Evolutionary conservation across 2,329 filamentous ascomycete species (phyloP), one percentile per base, ranked within the genome.

Genomic region (Verticillium tricorpus): DNA sequence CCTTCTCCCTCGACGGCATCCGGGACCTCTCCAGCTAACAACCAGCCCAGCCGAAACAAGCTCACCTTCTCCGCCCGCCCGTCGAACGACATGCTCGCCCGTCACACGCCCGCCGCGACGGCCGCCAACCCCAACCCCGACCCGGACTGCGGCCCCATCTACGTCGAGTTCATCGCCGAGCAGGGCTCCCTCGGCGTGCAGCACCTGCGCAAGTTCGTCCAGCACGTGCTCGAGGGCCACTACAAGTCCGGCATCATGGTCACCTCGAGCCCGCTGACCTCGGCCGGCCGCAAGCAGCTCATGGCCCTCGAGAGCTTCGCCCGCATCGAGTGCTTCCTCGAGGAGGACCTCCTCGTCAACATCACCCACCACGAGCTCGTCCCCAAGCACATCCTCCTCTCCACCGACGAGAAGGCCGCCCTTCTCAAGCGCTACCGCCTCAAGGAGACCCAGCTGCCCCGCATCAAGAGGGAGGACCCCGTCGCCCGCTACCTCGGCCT

Each of bases 311-410:
- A 90, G 69, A 87, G 88, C 65, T 84, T 87, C 73, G 90, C 90
- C 61, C 87, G 91, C 71, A 92, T 97, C 72, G 95, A 99, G 81
- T 92, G 92, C 74, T 99, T 99, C 80, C 86, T 94, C 69, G 95
- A 98, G 82, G 90, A 95, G 75, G 95, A 99, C 78, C 78, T 99
- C 69, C 84, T 98, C 63, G 93, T 99, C 77, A 99, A 99, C 79
- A 98, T 99, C 76, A 98, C 94, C 63, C 91, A 93, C 76, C 95
- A 99, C 80, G 94, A 98, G 78, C 85, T 99, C 61, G 95, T 99
- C 34, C 95, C 95, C 55, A 93, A 91, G 74, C 95, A 99, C 74
- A 89, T 98, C 40, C 79, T 98, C 64, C 86, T 99, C 61, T 96
- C 92, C 70, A 85, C 88, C 56, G 92, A 96, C 70, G 95, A 99